Evolutionary conservation across 108 stramenopile species (phyloP).

Genomic region (Aureococcus anophagefferens): DNA sequence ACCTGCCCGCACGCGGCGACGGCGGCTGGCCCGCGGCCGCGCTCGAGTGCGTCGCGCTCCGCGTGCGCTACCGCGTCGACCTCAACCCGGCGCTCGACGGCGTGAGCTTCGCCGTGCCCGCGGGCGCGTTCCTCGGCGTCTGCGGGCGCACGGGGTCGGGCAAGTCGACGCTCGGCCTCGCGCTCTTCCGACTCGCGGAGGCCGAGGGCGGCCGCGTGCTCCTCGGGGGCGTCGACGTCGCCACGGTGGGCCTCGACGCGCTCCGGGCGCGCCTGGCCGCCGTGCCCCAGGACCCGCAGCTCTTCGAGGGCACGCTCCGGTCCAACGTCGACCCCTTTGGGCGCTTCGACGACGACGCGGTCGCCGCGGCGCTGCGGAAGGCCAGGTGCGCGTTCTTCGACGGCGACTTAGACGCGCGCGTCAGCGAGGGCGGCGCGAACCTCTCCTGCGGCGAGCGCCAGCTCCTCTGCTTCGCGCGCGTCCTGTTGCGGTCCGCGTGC

Average conservation of each 20-base stretch:
- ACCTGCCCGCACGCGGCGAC: no score
- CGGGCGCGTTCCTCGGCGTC: conserved; percentile 37
- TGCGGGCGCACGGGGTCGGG: conserved; percentile 58
- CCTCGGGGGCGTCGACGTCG: conserved; percentile 86
- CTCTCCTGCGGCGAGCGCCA: conserved; percentile 78
- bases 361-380: no score
- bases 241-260: conserved; percentile 56
- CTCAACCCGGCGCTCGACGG: no score
- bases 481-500: conserved; percentile 78
- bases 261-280: conserved; percentile 69
- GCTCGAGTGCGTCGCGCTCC: no score
- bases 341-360: conserved; percentile 48
- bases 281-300: conserved; percentile 86
- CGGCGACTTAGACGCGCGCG: conserved; percentile 38
- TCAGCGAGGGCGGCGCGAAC: conserved; percentile 75
- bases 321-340: conserved; percentile 68
- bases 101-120: conserved; percentile 13
- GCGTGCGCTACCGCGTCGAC: no score
- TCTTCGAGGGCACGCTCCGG: conserved; percentile 77
- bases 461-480: no score
- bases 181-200: conserved; percentile 75
- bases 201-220: conserved; percentile 55
- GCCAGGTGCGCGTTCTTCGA: no score
- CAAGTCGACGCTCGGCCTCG: conserved; percentile 66
- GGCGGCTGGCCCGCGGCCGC: no score